Evolutionary conservation across 148 eudicot genomes (phyloP).

Genomic region (Fagopyrum tataricum): DNA sequence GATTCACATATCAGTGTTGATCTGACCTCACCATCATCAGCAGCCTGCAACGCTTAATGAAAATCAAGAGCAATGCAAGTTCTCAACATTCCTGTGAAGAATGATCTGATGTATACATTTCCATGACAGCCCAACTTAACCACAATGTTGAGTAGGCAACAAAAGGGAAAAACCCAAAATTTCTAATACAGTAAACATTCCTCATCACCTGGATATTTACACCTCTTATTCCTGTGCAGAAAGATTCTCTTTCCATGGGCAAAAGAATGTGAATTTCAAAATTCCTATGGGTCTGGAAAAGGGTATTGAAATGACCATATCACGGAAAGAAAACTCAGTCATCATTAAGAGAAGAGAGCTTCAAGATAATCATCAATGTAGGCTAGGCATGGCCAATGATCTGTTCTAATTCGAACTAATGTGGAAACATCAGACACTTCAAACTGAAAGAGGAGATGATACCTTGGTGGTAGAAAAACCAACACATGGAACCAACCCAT

Average conservation of each 20-base stretch:
- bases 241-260: slow-evolving; percentile 7
- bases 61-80: background rate
- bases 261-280: slow-evolving; percentile 6
- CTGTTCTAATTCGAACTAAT: slow-evolving; percentile 82
- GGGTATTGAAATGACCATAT: background rate
- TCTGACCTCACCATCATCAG: background rate
- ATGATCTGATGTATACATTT: background rate
- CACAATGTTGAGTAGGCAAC: background rate
- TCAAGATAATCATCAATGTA: slow-evolving; percentile 91
- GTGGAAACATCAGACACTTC: slow-evolving; percentile 75
- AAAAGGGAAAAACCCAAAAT: background rate
- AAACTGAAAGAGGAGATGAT: slow-evolving; percentile 85
- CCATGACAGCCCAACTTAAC: background rate
- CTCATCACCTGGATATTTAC: slow-evolving; percentile 2
- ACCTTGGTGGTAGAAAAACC: slow-evolving; percentile 89
- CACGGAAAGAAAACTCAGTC: background rate
- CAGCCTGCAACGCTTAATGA: background rate
- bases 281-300: slow-evolving; percentile 8
- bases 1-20: background rate
- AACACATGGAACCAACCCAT: slow-evolving; percentile 67
- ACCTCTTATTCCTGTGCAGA: slow-evolving; percentile 7
- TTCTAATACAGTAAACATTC: background rate
- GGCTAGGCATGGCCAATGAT: slow-evolving; percentile 98
- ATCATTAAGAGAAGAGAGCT: slow-evolving; percentile 50
- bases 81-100: background rate